Conservation (phyloP, 192 early-diverging fungal species). For the Rhizophagus clarus region DNA sequence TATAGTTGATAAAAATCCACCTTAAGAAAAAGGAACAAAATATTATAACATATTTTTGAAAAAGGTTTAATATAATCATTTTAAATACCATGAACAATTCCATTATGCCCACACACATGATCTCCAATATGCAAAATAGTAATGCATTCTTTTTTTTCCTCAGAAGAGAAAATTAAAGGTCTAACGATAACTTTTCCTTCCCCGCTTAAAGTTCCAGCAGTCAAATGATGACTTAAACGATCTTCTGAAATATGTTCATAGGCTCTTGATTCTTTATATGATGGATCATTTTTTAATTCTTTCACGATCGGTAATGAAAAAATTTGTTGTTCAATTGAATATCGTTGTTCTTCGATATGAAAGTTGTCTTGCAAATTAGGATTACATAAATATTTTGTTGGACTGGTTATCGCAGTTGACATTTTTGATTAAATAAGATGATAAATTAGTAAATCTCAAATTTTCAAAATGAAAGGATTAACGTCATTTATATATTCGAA, state of each 20-base stretch:
- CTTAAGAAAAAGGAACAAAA: neutral
- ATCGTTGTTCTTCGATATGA: neutral
- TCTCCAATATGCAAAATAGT: constrained; percentile 68
- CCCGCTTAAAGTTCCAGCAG: constrained; percentile 53
- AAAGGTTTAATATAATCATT: neutral
- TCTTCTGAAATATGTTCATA: constrained; percentile 33
- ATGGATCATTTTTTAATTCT: neutral
- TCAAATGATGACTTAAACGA: constrained; percentile 39
- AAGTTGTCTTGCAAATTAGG: neutral
- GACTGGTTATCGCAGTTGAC: neutral
- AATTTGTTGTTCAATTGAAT: neutral
- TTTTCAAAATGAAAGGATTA: too few species aligned
- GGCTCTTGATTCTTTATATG: neutral
- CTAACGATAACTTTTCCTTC: constrained; percentile 54
- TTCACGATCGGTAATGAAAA: neutral
- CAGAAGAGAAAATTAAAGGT: constrained; percentile 57
- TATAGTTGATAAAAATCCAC: constrained; percentile 31
- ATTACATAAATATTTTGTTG: neutral
- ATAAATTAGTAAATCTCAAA: too few species aligned
- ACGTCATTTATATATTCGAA: too few species aligned
- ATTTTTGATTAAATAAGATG: too few species aligned
- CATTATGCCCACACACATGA: constrained; percentile 72
- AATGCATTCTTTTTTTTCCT: constrained; percentile 47
- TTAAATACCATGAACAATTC: constrained; percentile 79
- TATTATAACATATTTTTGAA: too few species aligned